Base-by-base conservation (phyloP, 306 rosid genomes). In the Prunus armeniaca region DNA sequence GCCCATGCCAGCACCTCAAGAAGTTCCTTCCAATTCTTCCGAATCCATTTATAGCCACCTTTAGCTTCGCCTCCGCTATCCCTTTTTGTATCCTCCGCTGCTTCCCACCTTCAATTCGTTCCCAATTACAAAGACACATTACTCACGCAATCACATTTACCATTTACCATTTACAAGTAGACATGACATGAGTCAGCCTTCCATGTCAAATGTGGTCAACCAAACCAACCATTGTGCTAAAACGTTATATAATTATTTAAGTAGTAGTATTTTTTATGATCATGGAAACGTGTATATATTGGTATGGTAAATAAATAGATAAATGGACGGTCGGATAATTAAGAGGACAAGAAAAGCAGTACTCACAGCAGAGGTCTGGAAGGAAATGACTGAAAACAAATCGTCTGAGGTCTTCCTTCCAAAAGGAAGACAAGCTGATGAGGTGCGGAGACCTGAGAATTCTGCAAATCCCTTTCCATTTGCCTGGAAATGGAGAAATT, bases 1-100 rank as follows among this genome's bases (percentile, higher is more conserved):
- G 90, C 1, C 98, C 98, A 64, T 94, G 98, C 98, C 97, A 94
- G 82, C 98, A 94, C 82, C 98, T 83, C 91, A 94, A 83, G 86
- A 94, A 94, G 85, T 94, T 94, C 86, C 98, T 85, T 22, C 98
- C 98, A 52, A 94, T 94, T 74, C 98, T 90, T 25, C 98, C 98
- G 56, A 92, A 94, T 17, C 98, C 98, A 67, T 94, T 94, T 50
- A 94, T 94, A 12, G 98, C 98, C 41, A 94, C 98, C 85, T 90
- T 94, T 67, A 94, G 81, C 72, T 94, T 92, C 25, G 98, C 98
- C 77, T 91, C 97, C 22, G 62, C 79, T 11, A 88, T 85, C 17
- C 90, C 90, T 77, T 74, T 84, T 75, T 90, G 90, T 85, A 86
- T 69, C 91, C 93, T 11, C 86, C 89, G 57, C 85, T 88, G 75